These are phyloP conservation scores for Wallacemonas sp. DNA, from an alignment of 208 protist species.

Conservation along the genomic window DNA sequence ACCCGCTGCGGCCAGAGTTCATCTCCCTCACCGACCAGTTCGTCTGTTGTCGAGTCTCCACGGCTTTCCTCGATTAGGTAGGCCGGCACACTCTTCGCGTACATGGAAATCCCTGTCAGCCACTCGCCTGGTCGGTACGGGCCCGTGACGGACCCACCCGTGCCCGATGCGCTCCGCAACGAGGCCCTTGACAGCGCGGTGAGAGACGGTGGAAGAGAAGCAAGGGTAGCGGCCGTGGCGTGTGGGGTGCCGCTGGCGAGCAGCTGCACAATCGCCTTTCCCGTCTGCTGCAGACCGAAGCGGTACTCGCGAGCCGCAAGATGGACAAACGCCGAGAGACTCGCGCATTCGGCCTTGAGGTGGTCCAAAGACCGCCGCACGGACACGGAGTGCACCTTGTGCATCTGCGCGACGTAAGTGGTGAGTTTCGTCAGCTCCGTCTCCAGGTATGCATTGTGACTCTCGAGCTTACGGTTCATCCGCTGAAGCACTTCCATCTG, in stretches of 20 bases:
- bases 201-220: too few relatives aligned
- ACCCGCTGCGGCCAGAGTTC: too few relatives aligned
- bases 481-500: constrained; percentile 25
- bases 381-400: not conserved
- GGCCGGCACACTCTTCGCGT: not conserved
- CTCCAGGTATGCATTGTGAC: constrained; percentile 39
- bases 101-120: constrained; percentile 4
- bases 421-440: constrained; percentile 13
- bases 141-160: not conserved
- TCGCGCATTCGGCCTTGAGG: constrained; percentile 29
- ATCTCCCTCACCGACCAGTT: not conserved
- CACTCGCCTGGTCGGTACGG: not conserved
- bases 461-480: constrained; percentile 26
- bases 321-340: constrained; percentile 34
- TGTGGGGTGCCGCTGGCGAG: constrained; percentile 1
- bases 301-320: constrained; percentile 40
- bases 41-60: not conserved
- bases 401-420: not conserved
- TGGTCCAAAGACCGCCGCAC: not conserved
- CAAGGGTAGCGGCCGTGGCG: too few relatives aligned
- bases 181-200: not conserved
- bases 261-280: constrained; percentile 20
- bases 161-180: not conserved
- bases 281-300: constrained; percentile 18
- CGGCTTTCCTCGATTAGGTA: too few relatives aligned